These are phyloP conservation scores for Solanum bulbocastanum DNA, from an alignment of 257 asterid species.

Conservation along the genomic window DNA sequence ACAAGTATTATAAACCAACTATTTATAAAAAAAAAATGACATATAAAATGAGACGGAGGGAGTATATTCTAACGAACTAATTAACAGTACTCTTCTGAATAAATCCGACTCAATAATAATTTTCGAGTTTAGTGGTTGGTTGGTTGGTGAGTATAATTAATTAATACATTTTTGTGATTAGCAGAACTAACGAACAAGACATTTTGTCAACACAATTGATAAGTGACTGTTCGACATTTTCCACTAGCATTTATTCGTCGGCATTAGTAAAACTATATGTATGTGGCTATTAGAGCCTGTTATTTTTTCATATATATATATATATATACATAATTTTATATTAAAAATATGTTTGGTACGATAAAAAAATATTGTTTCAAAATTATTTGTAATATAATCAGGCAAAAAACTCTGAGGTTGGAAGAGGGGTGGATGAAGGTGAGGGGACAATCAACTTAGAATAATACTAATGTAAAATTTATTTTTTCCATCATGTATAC, in stretches of 20 bases:
- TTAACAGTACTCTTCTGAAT: neutral
- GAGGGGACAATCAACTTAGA: no score
- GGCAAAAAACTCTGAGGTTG: no score
- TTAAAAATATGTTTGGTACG: neutral
- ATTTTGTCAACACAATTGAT: neutral
- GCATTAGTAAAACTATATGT: neutral
- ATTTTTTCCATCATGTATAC: no score
- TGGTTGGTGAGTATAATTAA: neutral
- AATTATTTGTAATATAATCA: no score
- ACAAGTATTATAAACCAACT: no score
- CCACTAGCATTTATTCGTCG: neutral
- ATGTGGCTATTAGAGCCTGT: neutral
- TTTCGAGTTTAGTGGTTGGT: neutral
- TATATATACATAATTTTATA: no score
- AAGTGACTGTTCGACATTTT: neutral
- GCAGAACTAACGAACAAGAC: neutral
- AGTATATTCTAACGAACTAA: neutral
- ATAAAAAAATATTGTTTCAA: no score
- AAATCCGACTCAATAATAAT: neutral
- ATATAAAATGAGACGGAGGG: no score
- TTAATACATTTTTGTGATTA: neutral
- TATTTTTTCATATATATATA: no score
- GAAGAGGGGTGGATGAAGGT: neutral
- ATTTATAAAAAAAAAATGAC: no score
- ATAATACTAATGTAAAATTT: no score